Evolutionary conservation across 129 eudicot genomes (phyloP), one percentile per base, ranked within the genome.

Genomic region (Escallonia rubra): DNA sequence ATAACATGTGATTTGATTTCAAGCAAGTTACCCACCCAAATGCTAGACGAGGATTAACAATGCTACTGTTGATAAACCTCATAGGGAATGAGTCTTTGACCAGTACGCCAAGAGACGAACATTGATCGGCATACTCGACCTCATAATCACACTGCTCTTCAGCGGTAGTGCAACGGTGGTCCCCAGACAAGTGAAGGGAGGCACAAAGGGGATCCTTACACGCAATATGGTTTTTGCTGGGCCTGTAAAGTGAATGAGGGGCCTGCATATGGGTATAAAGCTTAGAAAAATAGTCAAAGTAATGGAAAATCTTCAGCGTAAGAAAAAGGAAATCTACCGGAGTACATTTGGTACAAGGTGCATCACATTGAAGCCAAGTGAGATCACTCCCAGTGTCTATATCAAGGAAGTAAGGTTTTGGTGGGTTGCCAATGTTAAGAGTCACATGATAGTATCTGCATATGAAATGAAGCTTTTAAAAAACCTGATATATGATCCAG

Each of bases 291-390:
- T 40, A 23, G 34, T 23, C 55, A 5, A 8, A 57, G 23, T 3
- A 4, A 9, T 41, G 52, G 34, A 51, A 8, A 14, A 41, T 12
- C 51, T 66, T 39, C 8, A 11, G 60, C 9, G 8, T 13, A 43
- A 38, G 64, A 51, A 45, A 71, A 63, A 61, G 50, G 4, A 62
- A 10, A 54, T 38, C 71, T 87, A 90, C 95, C 80, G 90, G 88
- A 59, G 61, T 72, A 76, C 95, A 90, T 86, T 90, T 84, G 40
- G 68, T 48, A 73, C 97, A 84, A 61, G 97, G 95, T 56, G 86
- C 95, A 81, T 86, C 97, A 80, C 97, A 90, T 47, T 90, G 97
- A 58, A 90, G 87, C 97, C 97, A 90, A 59, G 97, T 90, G 64
- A 90, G 85, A 72, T 90, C 95, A 74, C 96, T 89, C 51, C 96